Percentiles rank a stretch among this genome's conserved stretches.
Evolutionary conservation across 2,329 filamentous ascomycete species (phyloP).

Genomic region (Hysterium pulicare): DNA sequence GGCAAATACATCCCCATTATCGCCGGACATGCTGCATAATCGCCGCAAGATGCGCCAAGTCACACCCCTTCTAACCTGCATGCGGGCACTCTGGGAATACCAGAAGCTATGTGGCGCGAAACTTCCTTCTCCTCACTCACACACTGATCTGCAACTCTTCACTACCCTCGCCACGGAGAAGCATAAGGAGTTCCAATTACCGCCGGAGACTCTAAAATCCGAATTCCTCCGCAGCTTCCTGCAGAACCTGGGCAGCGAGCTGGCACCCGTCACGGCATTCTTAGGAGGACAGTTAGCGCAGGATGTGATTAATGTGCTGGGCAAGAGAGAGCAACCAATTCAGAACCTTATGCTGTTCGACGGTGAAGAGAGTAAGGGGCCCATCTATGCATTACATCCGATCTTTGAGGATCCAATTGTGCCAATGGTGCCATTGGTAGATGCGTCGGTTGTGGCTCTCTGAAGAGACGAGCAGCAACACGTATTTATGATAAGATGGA

Average conservation of each 20-base stretch:
- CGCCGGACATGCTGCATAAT: slow-evolving; percentile 64
- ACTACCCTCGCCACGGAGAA: slow-evolving; percentile 74
- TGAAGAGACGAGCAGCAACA: no score
- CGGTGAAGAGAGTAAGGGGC: slow-evolving; percentile 72
- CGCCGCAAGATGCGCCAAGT: slow-evolving; percentile 69
- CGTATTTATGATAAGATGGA: no score
- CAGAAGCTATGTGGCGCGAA: slow-evolving; percentile 48
- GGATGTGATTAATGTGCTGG: slow-evolving; percentile 95
- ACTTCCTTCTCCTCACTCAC: slow-evolving; percentile 51
- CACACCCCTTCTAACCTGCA: slow-evolving; percentile 78
- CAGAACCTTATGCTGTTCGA: slow-evolving; percentile 95
- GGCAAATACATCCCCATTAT: slow-evolving; percentile 74
- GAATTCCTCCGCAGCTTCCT: slow-evolving; percentile 79
- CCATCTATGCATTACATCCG: slow-evolving; percentile 79
- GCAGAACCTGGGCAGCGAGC: slow-evolving; percentile 78
- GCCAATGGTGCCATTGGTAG: no score
- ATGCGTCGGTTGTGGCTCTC: no score
- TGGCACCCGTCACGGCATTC: slow-evolving; percentile 83
- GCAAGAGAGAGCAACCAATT: slow-evolving; percentile 86
- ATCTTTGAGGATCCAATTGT: slow-evolving; percentile 41
- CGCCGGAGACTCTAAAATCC: slow-evolving; percentile 41
- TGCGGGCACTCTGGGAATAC: slow-evolving; percentile 90
- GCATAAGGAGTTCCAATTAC: slow-evolving; percentile 62
- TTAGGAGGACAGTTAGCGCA: slow-evolving; percentile 88
- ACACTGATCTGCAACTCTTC: slow-evolving; percentile 69